Conservation (phyloP, 2,329 filamentous ascomycete genomes). For the Colletotrichum tamarilloi region DNA sequence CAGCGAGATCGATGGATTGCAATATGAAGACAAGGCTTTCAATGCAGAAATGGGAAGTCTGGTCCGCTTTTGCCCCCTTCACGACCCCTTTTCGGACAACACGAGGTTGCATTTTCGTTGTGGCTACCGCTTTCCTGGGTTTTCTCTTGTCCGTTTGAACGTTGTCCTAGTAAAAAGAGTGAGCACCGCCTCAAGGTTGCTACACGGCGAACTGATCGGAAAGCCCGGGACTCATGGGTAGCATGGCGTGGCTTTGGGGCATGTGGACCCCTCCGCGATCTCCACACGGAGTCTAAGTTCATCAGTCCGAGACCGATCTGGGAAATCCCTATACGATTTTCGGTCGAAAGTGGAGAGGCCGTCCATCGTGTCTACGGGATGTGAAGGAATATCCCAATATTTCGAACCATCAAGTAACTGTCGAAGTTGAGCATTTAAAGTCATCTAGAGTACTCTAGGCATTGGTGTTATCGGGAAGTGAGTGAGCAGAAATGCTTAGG, state of each 20-base stretch:
- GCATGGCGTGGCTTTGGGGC: neutral
- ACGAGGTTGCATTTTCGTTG: neutral
- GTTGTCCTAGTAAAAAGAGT: neutral
- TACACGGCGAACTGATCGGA: neutral
- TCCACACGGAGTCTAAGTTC: neutral
- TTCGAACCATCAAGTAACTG: neutral
- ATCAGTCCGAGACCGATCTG: neutral
- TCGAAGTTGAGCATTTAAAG: too few relatives aligned
- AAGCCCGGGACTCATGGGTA: neutral
- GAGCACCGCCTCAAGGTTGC: neutral
- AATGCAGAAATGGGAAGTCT: neutral
- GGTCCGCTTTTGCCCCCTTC: neutral
- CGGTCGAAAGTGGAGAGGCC: too few relatives aligned
- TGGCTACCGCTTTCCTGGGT: too few relatives aligned
- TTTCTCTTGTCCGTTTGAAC: neutral
- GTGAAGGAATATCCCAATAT: neutral
- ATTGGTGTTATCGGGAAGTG: neutral
- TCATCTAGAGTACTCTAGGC: too few relatives aligned
- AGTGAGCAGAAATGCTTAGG: too few relatives aligned
- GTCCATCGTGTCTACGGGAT: neutral
- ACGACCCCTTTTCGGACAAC: neutral
- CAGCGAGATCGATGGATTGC: neutral
- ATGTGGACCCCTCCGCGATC: neutral
- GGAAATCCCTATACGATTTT: neutral
- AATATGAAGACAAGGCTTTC: neutral